Conservation (phyloP, 352 stramenopile genomes). For the Nothophytophthora sp. region DNA sequence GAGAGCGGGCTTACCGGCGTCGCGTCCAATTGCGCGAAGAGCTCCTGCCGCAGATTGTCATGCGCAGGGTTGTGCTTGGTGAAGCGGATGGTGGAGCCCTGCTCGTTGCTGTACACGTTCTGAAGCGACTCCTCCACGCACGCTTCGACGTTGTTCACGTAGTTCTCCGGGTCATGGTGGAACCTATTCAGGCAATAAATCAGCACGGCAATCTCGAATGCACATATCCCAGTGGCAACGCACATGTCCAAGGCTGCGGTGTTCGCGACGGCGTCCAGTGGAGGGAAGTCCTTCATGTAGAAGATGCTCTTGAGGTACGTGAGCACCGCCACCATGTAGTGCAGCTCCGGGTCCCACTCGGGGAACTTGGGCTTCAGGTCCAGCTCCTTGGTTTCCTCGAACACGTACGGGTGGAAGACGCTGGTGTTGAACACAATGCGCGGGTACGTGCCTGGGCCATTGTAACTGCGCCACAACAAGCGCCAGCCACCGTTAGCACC, state of each 20-base stretch:
- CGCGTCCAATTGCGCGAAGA: conserved; percentile 72
- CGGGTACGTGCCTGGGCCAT: conserved; percentile 92
- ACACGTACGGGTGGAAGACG: conserved; percentile 95
- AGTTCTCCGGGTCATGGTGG: conserved; percentile 83
- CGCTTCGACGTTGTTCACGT: conserved; percentile 88
- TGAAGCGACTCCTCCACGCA: conserved; percentile 94
- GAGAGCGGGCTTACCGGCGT: conserved; percentile 13
- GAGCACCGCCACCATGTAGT: conserved; percentile 96
- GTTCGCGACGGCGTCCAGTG: conserved; percentile 71
- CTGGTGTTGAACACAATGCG: conserved; percentile 92
- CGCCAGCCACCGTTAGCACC: conserved; percentile 8
- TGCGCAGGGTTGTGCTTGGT: conserved; percentile 83
- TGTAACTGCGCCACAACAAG: conserved; percentile 82
- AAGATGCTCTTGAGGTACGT: conserved; percentile 98
- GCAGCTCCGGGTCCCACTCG: conserved; percentile 92
- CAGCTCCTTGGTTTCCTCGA: conserved; percentile 85
- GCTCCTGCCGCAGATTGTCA: conserved; percentile 74
- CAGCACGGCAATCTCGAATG: no score
- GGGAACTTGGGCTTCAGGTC: conserved; percentile 92
- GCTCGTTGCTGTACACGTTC: conserved; percentile 93
- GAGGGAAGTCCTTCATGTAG: conserved; percentile 95
- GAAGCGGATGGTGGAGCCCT: conserved; percentile 88
- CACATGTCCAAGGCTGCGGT: conserved; percentile 85
- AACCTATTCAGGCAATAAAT: conserved; percentile 40
- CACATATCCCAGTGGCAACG: no score